Percentiles rank a stretch among this genome's conserved stretches.
Conservation (phyloP, 2,329 filamentous ascomycete species). For the Atkinsonella hypoxylon region DNA sequence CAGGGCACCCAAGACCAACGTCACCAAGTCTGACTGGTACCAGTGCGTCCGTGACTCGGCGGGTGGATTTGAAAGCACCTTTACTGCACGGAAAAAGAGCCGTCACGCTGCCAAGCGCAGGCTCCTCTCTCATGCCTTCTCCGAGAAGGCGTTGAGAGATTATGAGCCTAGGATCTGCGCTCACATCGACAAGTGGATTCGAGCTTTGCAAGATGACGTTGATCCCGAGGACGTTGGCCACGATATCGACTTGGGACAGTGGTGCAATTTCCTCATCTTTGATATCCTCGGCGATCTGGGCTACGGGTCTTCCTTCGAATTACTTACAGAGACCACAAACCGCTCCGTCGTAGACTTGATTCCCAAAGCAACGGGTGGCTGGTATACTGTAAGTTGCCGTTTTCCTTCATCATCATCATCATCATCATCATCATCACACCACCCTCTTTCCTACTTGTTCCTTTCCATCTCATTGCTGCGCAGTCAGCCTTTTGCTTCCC, state of each 20-base stretch:
- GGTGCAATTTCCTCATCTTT: slow-evolving; percentile 12
- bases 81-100: slow-evolving; percentile 11
- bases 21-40: slow-evolving; percentile 13
- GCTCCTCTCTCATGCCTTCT: slow-evolving; percentile 2
- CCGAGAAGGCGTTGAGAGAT: slow-evolving; percentile 1
- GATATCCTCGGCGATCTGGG: slow-evolving; percentile 13
- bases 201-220: slow-evolving; percentile 8
- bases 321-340: slow-evolving; percentile 10
- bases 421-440: background rate
- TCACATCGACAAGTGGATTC: slow-evolving; percentile 10
- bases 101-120: slow-evolving; percentile 7
- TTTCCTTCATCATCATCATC: background rate
- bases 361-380: slow-evolving; percentile 6
- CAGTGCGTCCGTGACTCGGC: slow-evolving; percentile 9
- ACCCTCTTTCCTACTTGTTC: background rate
- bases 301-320: slow-evolving; percentile 12
- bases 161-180: slow-evolving; percentile 6
- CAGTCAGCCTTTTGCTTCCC: background rate
- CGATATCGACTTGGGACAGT: slow-evolving; percentile 11
- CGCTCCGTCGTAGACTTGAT: slow-evolving; percentile 10
- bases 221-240: slow-evolving; percentile 1
- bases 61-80: slow-evolving; percentile 3
- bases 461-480: background rate
- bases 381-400: slow-evolving; percentile 9
- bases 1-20: slow-evolving; percentile 11